phyloP scores from a whole-genome alignment of 2,329 filamentous ascomycete genomes.

The Neoscytalidium dimidiatum region DNA sequence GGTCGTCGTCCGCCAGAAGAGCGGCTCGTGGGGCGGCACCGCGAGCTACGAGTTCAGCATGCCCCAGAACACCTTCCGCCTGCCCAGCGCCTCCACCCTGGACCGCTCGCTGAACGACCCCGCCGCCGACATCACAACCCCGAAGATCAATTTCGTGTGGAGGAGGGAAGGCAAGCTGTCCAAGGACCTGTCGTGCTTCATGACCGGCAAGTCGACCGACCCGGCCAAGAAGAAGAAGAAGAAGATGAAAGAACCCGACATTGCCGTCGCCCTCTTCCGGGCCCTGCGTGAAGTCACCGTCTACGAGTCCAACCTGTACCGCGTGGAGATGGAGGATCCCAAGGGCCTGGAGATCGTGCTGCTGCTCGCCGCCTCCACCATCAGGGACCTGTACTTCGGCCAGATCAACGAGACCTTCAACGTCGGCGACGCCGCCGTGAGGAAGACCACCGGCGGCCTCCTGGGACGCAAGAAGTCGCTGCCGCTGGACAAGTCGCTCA shows the following conservation, averaged over 20 bases:
- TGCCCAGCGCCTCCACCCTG: slow-evolving; percentile 75
- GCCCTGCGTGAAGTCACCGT: slow-evolving; percentile 75
- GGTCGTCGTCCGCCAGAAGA: slow-evolving; percentile 68
- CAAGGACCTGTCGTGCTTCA: slow-evolving; percentile 85
- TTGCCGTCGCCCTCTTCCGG: slow-evolving; percentile 87
- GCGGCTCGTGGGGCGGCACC: slow-evolving; percentile 76
- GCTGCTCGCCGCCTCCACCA: slow-evolving; percentile 60
- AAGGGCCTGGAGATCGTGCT: slow-evolving; percentile 90
- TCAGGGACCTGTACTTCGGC: slow-evolving; percentile 63
- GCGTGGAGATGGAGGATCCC: slow-evolving; percentile 89
- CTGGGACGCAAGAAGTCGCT: slow-evolving; percentile 36
- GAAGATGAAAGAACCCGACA: slow-evolving; percentile 84
- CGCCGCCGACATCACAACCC: slow-evolving; percentile 53
- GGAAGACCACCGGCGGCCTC: slow-evolving; percentile 41
- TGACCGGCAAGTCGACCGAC: slow-evolving; percentile 74
- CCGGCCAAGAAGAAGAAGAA: slow-evolving; percentile 69
- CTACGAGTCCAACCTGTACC: slow-evolving; percentile 88
- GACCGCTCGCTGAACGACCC: slow-evolving; percentile 71
- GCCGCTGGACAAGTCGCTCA: slow-evolving; percentile 22
- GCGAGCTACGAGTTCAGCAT: slow-evolving; percentile 91
- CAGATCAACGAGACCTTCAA: slow-evolving; percentile 79
- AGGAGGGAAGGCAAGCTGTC: slow-evolving; percentile 82
- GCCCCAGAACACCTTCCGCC: slow-evolving; percentile 79
- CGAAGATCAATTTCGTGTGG: slow-evolving; percentile 85
- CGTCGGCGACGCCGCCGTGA: slow-evolving; percentile 51